Conservation (phyloP, 106 monocot genomes). For the Dendrobium chrysotoxum region DNA sequence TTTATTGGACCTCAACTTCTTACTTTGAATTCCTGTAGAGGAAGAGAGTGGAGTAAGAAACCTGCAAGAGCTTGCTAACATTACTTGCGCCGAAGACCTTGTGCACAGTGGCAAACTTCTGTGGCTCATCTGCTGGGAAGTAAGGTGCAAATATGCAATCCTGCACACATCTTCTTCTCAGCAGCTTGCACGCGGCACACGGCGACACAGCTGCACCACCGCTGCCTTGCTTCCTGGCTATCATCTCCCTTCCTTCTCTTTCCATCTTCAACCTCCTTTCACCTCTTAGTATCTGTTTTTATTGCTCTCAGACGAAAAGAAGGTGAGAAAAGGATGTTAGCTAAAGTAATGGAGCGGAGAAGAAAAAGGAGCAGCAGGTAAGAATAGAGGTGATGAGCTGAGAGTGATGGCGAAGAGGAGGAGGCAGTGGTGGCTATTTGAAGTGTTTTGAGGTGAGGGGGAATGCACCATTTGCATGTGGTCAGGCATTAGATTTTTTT, state of each 20-base stretch:
- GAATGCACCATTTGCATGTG: too few species aligned
- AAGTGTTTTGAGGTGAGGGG: too few species aligned
- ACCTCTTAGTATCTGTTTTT: background rate
- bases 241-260: background rate
- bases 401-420: too few species aligned
- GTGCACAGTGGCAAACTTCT: conserved; percentile 77
- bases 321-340: background rate
- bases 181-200: conserved; percentile 38
- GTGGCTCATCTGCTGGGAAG: conserved; percentile 30
- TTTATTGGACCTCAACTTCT: too few species aligned
- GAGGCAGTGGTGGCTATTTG: too few species aligned
- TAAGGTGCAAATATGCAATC: conserved; percentile 32
- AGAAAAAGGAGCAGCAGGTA: too few species aligned
- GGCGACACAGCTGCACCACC: conserved; percentile 11
- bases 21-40: too few species aligned
- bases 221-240: background rate
- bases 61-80: conserved; percentile 79
- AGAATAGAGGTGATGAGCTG: too few species aligned
- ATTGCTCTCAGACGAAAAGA: background rate
- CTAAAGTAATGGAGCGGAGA: too few species aligned
- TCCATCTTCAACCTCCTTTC: background rate
- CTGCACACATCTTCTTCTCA: conserved; percentile 26
- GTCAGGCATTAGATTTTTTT: too few species aligned
- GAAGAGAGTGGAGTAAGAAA: background rate
- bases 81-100: conserved; percentile 86